phyloP scores from a whole-genome alignment of 179 eudicot genomes.

The Pouteria campechiana region DNA sequence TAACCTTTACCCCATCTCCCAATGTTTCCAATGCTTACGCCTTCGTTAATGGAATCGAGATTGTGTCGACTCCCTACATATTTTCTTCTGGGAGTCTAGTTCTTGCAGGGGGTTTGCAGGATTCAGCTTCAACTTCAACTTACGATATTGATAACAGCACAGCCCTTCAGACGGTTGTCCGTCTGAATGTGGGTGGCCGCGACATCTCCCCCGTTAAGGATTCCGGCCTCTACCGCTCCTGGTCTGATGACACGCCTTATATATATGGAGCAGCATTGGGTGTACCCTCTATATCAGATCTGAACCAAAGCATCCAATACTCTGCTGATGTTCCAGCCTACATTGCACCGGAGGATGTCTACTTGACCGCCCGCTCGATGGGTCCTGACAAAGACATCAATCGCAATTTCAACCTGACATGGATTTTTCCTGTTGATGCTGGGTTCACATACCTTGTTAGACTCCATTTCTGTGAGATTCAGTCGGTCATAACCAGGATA shows the following conservation, averaged over 20 bases:
- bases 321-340: slow-evolving; percentile 31
- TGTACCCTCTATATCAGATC: slow-evolving; percentile 25
- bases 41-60: slow-evolving; percentile 82
- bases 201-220: slow-evolving; percentile 58
- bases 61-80: slow-evolving; percentile 60
- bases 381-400: slow-evolving; percentile 42
- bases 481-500: slow-evolving; percentile 12
- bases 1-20: slow-evolving; percentile 60
- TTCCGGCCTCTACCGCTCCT: slow-evolving; percentile 69
- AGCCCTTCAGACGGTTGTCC: slow-evolving; percentile 58
- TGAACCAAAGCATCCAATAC: slow-evolving; percentile 27
- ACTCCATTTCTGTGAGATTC: slow-evolving; percentile 85
- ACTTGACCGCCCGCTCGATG: slow-evolving; percentile 65
- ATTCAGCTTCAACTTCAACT: neutral
- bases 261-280: slow-evolving; percentile 58
- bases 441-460: slow-evolving; percentile 72
- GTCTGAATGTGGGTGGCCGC: slow-evolving; percentile 88
- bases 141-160: slow-evolving; percentile 41
- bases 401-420: slow-evolving; percentile 47
- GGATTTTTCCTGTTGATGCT: slow-evolving; percentile 66
- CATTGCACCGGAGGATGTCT: slow-evolving; percentile 63
- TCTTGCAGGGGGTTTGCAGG: slow-evolving; percentile 13
- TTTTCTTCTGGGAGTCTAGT: slow-evolving; percentile 21
- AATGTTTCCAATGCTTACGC: slow-evolving; percentile 45
- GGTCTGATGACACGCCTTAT: slow-evolving; percentile 57